These are phyloP conservation scores for Alternaria sp. DNA, from an alignment of 2,329 filamentous ascomycete species.

Conservation along the genomic window DNA sequence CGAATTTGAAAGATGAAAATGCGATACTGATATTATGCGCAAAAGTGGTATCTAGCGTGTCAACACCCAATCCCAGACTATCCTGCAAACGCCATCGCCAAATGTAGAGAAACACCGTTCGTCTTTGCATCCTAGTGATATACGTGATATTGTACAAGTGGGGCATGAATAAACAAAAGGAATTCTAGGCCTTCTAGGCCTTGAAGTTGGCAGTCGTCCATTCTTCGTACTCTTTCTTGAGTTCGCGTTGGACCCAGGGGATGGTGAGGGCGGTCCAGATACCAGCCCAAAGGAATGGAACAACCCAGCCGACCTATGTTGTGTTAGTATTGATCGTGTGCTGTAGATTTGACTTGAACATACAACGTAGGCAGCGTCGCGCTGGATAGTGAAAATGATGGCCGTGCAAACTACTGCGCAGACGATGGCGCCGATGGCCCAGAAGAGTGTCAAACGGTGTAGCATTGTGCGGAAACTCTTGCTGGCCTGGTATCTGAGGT, in stretches of 20 bases:
- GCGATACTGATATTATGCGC: constrained; percentile 10
- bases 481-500: constrained; percentile 62
- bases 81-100: constrained; percentile 18
- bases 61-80: constrained; percentile 3
- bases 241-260: constrained; percentile 54
- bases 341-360: constrained; percentile 23
- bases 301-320: constrained; percentile 56
- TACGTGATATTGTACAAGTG: constrained; percentile 9
- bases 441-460: constrained; percentile 61
- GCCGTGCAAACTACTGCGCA: constrained; percentile 55
- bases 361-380: constrained; percentile 60
- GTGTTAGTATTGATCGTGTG: constrained; percentile 20
- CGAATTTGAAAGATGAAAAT: not conserved
- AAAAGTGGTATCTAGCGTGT: constrained; percentile 21
- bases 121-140: constrained; percentile 13
- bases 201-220: constrained; percentile 52
- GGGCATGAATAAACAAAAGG: not conserved
- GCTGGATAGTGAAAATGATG: constrained; percentile 58
- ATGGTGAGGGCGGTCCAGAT: constrained; percentile 58
- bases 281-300: constrained; percentile 61
- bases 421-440: constrained; percentile 58
- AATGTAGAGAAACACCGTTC: constrained; percentile 6
- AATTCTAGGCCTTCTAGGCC: constrained; percentile 30
- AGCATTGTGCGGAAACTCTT: constrained; percentile 64
- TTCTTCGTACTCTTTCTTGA: constrained; percentile 47